Evolutionary conservation across 176 grass and related monocot species (phyloP).

Genomic region (Oryza meridionalis): DNA sequence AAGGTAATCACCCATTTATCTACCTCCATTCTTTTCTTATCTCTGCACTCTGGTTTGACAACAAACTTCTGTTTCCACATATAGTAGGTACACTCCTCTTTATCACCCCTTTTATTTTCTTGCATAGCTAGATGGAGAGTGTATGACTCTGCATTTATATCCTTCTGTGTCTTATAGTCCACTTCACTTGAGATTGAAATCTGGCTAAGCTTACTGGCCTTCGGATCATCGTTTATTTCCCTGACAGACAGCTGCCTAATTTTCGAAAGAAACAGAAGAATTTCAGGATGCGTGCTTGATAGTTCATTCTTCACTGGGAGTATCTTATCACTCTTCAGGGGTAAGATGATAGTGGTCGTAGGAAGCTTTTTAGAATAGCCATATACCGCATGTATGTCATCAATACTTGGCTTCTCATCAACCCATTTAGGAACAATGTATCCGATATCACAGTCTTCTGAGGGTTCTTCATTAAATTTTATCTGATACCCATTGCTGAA

Average conservation of each 20-base stretch:
- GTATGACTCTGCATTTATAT: slow-evolving; percentile 64
- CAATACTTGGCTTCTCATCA: slow-evolving; percentile 46
- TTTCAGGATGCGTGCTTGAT: slow-evolving; percentile 73
- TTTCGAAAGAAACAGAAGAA: slow-evolving; percentile 74
- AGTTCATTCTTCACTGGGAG: slow-evolving; percentile 66
- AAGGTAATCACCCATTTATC: slow-evolving; percentile 79
- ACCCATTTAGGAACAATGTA: slow-evolving; percentile 91
- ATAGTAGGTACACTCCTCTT: slow-evolving; percentile 69
- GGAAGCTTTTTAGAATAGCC: slow-evolving; percentile 57
- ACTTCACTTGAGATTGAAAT: slow-evolving; percentile 67
- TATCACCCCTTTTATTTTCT: slow-evolving; percentile 23
- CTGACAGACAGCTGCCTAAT: slow-evolving; percentile 61
- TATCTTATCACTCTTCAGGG: slow-evolving; percentile 64
- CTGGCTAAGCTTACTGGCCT: slow-evolving; percentile 38
- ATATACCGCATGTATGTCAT: slow-evolving; percentile 56
- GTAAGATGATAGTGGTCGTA: slow-evolving; percentile 66
- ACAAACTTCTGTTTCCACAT: slow-evolving; percentile 89
- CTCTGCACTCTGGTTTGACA: slow-evolving; percentile 52
- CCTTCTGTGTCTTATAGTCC: slow-evolving; percentile 52
- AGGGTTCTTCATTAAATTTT: slow-evolving; percentile 70
- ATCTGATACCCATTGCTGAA: slow-evolving; percentile 93
- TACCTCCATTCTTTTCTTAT: slow-evolving; percentile 61
- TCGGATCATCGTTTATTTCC: slow-evolving; percentile 36
- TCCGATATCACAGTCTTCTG: slow-evolving; percentile 66
- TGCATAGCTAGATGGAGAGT: slow-evolving; percentile 53